phyloP scores from a whole-genome alignment of 2,329 filamentous ascomycete genomes.

The Curvularia lunata region DNA sequence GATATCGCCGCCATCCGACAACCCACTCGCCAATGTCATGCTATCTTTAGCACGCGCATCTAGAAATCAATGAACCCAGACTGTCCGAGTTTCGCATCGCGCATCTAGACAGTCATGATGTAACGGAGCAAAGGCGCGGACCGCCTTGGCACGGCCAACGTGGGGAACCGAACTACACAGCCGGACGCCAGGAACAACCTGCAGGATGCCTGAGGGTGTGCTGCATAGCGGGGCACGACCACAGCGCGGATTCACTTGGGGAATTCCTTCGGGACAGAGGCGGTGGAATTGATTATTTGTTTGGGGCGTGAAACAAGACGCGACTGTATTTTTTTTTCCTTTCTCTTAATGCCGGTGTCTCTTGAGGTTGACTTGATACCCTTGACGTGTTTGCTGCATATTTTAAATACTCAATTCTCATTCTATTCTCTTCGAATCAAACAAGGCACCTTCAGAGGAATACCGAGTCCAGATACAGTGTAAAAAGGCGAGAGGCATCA shows the following conservation, averaged over 20 bases:
- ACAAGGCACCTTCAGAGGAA: not conserved
- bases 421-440: not conserved
- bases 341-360: too few relatives aligned
- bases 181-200: conserved; percentile 10
- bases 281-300: not conserved
- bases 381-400: not conserved
- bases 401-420: not conserved
- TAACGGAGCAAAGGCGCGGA: not conserved
- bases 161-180: conserved; percentile 24
- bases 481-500: not conserved
- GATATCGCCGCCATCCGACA: not conserved
- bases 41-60: not conserved
- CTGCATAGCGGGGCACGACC: conserved; percentile 5
- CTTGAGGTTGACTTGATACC: not conserved
- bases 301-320: not conserved
- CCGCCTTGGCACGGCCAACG: conserved; percentile 14
- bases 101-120: not conserved
- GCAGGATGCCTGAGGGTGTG: not conserved
- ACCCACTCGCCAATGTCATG: not conserved
- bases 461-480: not conserved
- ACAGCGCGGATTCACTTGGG: not conserved
- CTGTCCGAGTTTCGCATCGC: not conserved
- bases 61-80: not conserved
- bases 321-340: not conserved
- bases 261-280: too few relatives aligned